Conservation (phyloP, 2,329 filamentous ascomycete species). For the Ustilaginoidea virens region DNA sequence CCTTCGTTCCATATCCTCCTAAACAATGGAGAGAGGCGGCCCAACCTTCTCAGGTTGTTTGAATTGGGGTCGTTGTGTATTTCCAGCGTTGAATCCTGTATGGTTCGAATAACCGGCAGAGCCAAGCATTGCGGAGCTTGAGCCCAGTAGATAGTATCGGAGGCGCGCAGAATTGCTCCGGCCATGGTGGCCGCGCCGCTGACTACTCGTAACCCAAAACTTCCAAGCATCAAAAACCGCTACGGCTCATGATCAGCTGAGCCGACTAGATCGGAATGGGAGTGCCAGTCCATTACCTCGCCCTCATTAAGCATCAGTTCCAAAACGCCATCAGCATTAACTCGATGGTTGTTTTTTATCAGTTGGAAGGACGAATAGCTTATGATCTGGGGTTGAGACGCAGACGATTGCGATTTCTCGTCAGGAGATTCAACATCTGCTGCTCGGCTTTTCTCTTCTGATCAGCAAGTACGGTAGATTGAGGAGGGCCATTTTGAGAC, state of each 20-base stretch:
- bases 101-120: constrained; percentile 47
- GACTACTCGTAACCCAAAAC: constrained; percentile 47
- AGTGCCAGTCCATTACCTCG: constrained; percentile 29
- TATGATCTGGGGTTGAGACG: constrained; percentile 6
- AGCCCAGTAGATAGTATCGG: constrained; percentile 35
- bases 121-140: constrained; percentile 56
- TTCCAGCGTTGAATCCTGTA: constrained; percentile 34
- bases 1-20: constrained; percentile 47
- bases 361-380: constrained; percentile 31
- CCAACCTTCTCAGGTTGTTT: constrained; percentile 34
- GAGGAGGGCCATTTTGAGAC: not conserved
- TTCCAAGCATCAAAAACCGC: constrained; percentile 50
- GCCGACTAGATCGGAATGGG: not conserved
- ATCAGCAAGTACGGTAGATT: too few species aligned
- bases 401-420: not conserved
- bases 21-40: constrained; percentile 49
- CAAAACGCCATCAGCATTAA: constrained; percentile 22
- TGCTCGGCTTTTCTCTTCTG: not conserved
- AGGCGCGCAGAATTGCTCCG: constrained; percentile 43
- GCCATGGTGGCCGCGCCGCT: constrained; percentile 49
- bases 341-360: constrained; percentile 26
- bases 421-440: not conserved
- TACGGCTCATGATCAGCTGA: constrained; percentile 16
- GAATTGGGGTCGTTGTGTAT: constrained; percentile 37
- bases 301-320: constrained; percentile 29